Base-by-base conservation (phyloP, 169 alveolate species). In the Plasmodium knowlesi region DNA sequence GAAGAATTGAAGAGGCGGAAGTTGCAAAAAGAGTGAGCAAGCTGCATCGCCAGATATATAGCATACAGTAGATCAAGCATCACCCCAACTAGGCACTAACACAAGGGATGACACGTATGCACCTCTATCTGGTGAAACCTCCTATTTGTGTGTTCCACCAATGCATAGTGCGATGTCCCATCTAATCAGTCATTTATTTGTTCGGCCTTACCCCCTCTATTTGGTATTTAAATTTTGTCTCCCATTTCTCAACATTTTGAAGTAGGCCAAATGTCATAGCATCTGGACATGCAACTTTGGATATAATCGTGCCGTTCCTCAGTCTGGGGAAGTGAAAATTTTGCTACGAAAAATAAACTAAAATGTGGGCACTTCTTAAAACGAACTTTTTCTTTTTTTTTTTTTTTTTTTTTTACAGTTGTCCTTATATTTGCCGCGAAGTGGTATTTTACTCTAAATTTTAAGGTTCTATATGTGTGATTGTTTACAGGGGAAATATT, bases 1-100 rank as follows among this genome's bases (percentile, higher is more conserved):
- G 70, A 81, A 16, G 16, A n/a, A 54, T 12, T 84, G 30, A 84
- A 84, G 78, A 25, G 54, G 32, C 76, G 92, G 34, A 84, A 84
- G 67, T 28, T 22, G 16, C 76, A 3, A 79, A 1, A 61, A 9
- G n/a, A 32, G n/a, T 10, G 73, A n/a, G 34, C 19, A 3, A 43
- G 10, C 54, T 19, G 73, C 16, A 61, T 30, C 2, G 73, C 32
- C n/a, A 43, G 10, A 1, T 41, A 14, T 14, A 41, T 41, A 0
- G 57, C n/a, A 9, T 3, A 46, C 53, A 0, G 12, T 0, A 41
- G 53, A 1, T 1, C 14, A 9, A 41, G 53, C 53, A 2, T 41
- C 53, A 41, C 53, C 53, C 53, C 2, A 41, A 41, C 6, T 41
- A 16, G 53, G 16, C 53, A 41, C 53, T 8, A 41, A 41, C 57